Percentiles rank a stretch among this genome's conserved stretches.
Conservation (phyloP, 2,329 filamentous ascomycete species). For the Cadophora gregata region DNA sequence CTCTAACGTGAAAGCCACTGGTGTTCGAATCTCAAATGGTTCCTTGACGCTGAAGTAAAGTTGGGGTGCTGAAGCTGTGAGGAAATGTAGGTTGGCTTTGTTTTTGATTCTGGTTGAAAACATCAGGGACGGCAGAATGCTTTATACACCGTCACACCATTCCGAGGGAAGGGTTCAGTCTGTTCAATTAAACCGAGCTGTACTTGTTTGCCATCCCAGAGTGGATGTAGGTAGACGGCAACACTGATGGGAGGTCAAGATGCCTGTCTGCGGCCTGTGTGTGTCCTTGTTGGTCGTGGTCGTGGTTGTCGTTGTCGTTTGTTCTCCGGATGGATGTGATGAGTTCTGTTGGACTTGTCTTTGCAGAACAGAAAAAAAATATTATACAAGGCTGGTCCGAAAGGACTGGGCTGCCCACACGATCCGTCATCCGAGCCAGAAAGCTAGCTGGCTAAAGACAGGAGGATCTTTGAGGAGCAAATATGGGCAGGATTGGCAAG, state of each 20-base stretch:
- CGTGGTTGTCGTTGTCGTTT: conserved; percentile 40
- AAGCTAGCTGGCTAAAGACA: conserved; percentile 28
- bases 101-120: conserved; percentile 15
- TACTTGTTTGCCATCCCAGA: conserved; percentile 42
- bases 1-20: background rate
- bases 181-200: conserved; percentile 39
- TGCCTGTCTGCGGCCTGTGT: conserved; percentile 35
- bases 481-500: conserved; percentile 36
- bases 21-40: background rate
- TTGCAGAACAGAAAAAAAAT: conserved; percentile 34
- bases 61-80: background rate
- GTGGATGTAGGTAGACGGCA: conserved; percentile 37
- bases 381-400: conserved; percentile 33
- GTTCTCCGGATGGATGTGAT: conserved; percentile 36
- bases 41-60: background rate
- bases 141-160: conserved; percentile 44
- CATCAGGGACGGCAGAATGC: conserved; percentile 38
- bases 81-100: conserved; percentile 1
- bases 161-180: conserved; percentile 41
- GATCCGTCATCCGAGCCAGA: conserved; percentile 33
- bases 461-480: conserved; percentile 34
- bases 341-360: conserved; percentile 34
- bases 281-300: conserved; percentile 39
- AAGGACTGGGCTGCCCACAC: conserved; percentile 27
- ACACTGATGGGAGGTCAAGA: conserved; percentile 25